phyloP scores from a whole-genome alignment of 768 basidiomycete genomes.

The Calocybe cyanea region DNA sequence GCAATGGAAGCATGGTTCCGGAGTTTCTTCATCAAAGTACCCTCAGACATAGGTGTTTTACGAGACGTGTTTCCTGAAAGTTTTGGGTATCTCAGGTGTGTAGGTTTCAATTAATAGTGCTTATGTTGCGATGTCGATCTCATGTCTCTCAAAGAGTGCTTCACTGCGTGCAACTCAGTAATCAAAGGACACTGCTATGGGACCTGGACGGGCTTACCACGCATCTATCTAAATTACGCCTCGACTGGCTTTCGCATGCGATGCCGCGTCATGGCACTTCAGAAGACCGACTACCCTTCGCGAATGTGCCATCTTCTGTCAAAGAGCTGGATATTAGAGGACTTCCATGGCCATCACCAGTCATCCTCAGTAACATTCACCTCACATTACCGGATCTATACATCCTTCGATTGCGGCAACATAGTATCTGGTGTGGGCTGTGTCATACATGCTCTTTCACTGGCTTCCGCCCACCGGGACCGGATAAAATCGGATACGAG shows the following conservation, averaged over 20 bases:
- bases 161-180: slow-evolving; percentile 24
- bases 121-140: background rate
- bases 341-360: slow-evolving; percentile 28
- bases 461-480: slow-evolving; percentile 21
- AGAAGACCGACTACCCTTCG: slow-evolving; percentile 21
- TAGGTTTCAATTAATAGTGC: background rate
- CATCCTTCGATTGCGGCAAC: slow-evolving; percentile 22
- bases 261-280: slow-evolving; percentile 12
- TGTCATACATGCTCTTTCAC: slow-evolving; percentile 28
- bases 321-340: slow-evolving; percentile 27
- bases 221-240: slow-evolving; percentile 20
- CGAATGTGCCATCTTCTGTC: slow-evolving; percentile 21
- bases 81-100: slow-evolving; percentile 16
- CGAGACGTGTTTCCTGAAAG: slow-evolving; percentile 23
- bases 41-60: slow-evolving; percentile 21
- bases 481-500: slow-evolving; percentile 24
- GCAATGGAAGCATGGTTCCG: slow-evolving; percentile 31
- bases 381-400: slow-evolving; percentile 20
- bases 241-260: slow-evolving; percentile 24
- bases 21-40: slow-evolving; percentile 20
- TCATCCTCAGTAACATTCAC: slow-evolving; percentile 20
- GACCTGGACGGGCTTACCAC: slow-evolving; percentile 19
- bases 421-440: slow-evolving; percentile 31
- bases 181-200: slow-evolving; percentile 18
- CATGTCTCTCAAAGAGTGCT: slow-evolving; percentile 21